These are phyloP conservation scores for Gossypium trilobum DNA, from an alignment of 441 rosid genomes.

Conservation along the genomic window DNA sequence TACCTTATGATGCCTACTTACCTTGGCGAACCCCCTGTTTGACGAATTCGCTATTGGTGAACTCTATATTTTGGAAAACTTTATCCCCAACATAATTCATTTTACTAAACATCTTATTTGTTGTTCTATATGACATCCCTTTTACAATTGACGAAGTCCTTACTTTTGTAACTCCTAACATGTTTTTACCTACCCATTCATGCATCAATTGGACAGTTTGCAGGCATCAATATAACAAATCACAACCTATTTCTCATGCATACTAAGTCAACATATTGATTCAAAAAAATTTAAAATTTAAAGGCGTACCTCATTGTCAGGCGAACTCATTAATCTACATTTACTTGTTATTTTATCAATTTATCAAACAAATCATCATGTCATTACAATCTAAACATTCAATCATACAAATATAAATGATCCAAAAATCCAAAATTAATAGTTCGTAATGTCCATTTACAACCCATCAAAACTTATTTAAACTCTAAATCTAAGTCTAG, in stretches of 20 bases:
- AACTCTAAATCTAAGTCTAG: no score
- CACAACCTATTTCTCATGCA: neutral
- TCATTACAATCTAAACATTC: neutral
- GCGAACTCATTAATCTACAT: neutral
- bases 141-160: neutral
- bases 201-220: neutral
- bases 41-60: no score
- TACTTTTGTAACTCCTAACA: neutral
- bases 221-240: neutral
- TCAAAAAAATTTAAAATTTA: neutral
- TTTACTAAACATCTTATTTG: neutral
- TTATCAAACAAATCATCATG: neutral
- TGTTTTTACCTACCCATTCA: neutral
- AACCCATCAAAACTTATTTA: neutral
- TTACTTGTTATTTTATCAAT: neutral
- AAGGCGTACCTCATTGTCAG: neutral
- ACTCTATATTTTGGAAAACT: neutral
- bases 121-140: neutral
- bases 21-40: neutral
- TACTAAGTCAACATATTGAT: neutral
- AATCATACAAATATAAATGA: no score
- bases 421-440: no score
- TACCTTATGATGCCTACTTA: neutral
- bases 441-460: neutral
- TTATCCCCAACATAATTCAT: neutral